Conservation (phyloP, 2,329 filamentous ascomycete genomes). For the Penicillium freii region DNA sequence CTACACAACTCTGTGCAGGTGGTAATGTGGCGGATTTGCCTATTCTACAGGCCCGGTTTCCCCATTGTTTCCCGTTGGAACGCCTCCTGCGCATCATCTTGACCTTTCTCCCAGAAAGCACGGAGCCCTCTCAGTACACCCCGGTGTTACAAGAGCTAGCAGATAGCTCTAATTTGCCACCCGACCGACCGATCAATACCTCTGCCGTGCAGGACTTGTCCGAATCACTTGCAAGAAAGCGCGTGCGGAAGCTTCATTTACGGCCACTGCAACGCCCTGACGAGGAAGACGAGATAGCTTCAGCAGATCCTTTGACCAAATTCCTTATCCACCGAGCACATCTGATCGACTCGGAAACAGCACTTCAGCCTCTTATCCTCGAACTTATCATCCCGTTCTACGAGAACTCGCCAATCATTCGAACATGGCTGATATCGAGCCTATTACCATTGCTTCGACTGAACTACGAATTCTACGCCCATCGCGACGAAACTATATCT, state of each 20-base stretch:
- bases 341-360: conserved; percentile 58
- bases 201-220: conserved; percentile 50
- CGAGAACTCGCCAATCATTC: conserved; percentile 51
- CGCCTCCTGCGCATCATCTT: conserved; percentile 59
- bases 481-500: conserved; percentile 45
- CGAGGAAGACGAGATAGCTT: conserved; percentile 44
- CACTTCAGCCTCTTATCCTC: conserved; percentile 56
- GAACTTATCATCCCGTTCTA: conserved; percentile 59
- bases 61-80: conserved; percentile 50
- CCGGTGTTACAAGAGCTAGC: conserved; percentile 50
- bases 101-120: conserved; percentile 60
- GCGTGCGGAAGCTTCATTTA: conserved; percentile 53
- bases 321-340: conserved; percentile 62
- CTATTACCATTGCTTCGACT: conserved; percentile 59
- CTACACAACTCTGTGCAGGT: conserved; percentile 55
- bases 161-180: conserved; percentile 30
- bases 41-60: conserved; percentile 50
- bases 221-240: conserved; percentile 51
- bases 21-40: conserved; percentile 55
- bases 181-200: conserved; percentile 44
- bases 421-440: conserved; percentile 60
- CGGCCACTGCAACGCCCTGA: conserved; percentile 49
- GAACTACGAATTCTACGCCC: conserved; percentile 62
- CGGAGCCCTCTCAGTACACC: conserved; percentile 51
- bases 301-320: conserved; percentile 51